Base-by-base conservation (phyloP, 164 flowering plant genomes). In the Aristolochia contorta region DNA sequence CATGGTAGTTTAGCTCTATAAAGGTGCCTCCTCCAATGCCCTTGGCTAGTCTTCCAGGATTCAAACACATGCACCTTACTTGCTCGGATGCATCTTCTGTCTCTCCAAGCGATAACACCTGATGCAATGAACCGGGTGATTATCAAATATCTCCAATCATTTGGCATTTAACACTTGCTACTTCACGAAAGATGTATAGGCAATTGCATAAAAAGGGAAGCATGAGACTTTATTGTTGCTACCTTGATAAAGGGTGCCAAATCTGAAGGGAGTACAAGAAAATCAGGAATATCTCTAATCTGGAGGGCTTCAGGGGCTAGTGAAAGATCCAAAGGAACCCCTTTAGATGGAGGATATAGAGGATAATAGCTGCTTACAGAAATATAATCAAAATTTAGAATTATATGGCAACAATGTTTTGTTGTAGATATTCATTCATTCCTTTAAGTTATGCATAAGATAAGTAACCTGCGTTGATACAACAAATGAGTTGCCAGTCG, bases 11-110 rank as follows among this genome's bases (percentile, higher is more conserved):
- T 45, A 93, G 79, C 79, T 88, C 93, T 45, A 74, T 91, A 68
- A 94, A 94, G 66, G 84, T 85, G 43, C 96, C 97, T 9, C 93
- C 97, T 62, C 94, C 91, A 60, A 86, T 80, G 22, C 99, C 99
- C 78, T 88, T 87, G 52, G 97, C 77, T 14, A 91, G 77, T 75
- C 96, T 82, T 41, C 97, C 99, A 16, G 99, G 99, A 71, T 94
- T 94, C 33, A 89, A 69, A 59, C 91, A 82, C 16, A 94, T 62
- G 72, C 97, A 89, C 69, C 79, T 86, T 16, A 16, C 66, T 54
- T 66, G 72, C 47, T 71, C 75, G 66, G 75, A 80, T 60, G 61
- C 84, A 57, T 82, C 80, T 22, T 58, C 69, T 64, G 46, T 67
- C 59, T 65, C 82, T n/a, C 76, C 84, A 61, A 78, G 51, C 30